A percentile compares a stretch with the other conserved stretches of the same genome.
phyloP scores from a whole-genome alignment of 305 asterid genomes.

The Solanum chacoense region DNA sequence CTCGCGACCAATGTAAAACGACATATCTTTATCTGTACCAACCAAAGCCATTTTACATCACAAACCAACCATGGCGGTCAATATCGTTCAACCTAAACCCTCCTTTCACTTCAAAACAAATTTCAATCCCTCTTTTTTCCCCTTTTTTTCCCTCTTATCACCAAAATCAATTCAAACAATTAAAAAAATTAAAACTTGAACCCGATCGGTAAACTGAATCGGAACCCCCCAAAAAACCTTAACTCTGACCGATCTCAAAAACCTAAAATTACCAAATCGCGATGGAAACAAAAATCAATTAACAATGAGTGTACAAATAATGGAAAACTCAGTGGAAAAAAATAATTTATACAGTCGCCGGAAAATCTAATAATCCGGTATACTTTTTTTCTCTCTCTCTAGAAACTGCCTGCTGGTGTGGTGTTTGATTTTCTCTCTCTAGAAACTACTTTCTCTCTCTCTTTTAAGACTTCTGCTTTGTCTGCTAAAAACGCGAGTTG shows the following conservation, averaged over 20 bases:
- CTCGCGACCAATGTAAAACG: constrained; percentile 97
- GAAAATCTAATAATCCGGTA: not conserved
- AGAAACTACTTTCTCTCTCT: not conserved
- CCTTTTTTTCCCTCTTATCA: not conserved
- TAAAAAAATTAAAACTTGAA: not conserved
- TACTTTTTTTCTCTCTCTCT: constrained; percentile 2
- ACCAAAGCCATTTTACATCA: constrained; percentile 56
- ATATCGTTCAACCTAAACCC: constrained; percentile 20
- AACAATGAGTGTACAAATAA: not conserved
- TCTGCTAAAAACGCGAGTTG: constrained; percentile 56
- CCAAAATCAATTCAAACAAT: not conserved
- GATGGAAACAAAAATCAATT: not conserved
- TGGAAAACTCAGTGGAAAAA: not conserved
- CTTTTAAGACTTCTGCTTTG: constrained; percentile 9
- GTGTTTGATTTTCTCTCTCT: constrained; percentile 6
- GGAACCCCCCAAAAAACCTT: not conserved
- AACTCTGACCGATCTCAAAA: not conserved
- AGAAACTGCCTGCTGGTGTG: not conserved
- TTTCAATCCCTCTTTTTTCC: not conserved
- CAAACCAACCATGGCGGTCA: constrained; percentile 21
- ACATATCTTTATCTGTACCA: constrained; percentile 46
- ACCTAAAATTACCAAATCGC: not conserved
- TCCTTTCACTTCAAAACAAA: not conserved
- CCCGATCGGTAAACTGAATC: not conserved
- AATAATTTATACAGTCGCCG: not conserved